These are phyloP conservation scores for Microthyrium microscopicum DNA, from an alignment of 2,329 filamentous ascomycete genomes.

Conservation along the genomic window DNA sequence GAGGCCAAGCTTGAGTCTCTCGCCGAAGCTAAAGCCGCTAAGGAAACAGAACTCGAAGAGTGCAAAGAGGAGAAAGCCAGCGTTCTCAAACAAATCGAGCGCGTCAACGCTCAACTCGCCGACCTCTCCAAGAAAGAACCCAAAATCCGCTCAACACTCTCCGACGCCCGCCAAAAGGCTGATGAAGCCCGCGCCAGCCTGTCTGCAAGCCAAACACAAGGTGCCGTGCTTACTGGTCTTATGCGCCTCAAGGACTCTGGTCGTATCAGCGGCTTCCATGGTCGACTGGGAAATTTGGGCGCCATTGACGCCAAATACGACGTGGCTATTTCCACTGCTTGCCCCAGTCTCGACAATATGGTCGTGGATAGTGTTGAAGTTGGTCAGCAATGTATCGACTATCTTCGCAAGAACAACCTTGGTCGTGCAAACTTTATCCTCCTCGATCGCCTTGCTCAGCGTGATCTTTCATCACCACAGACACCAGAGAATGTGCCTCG, in stretches of 20 bases:
- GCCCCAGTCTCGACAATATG: slow-evolving; percentile 80
- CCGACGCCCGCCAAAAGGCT: slow-evolving; percentile 79
- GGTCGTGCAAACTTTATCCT: slow-evolving; percentile 95
- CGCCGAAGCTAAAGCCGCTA: slow-evolving; percentile 52
- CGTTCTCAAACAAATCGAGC: slow-evolving; percentile 58
- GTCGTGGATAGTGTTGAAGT: slow-evolving; percentile 93
- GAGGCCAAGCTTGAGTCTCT: slow-evolving; percentile 62
- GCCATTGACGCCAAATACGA: slow-evolving; percentile 90
- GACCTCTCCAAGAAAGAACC: slow-evolving; percentile 64
- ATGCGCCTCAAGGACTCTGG: slow-evolving; percentile 94
- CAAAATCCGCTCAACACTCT: slow-evolving; percentile 67
- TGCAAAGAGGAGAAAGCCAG: slow-evolving; percentile 56
- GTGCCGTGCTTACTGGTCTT: slow-evolving; percentile 77
- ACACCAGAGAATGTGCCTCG: slow-evolving; percentile 87
- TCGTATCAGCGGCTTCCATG: slow-evolving; percentile 92
- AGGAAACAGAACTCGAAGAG: slow-evolving; percentile 57
- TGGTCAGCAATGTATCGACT: slow-evolving; percentile 95
- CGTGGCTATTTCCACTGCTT: slow-evolving; percentile 95
- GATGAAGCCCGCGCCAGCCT: slow-evolving; percentile 88
- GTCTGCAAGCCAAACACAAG: slow-evolving; percentile 77
- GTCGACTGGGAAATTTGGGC: slow-evolving; percentile 82
- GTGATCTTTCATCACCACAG: slow-evolving; percentile 62
- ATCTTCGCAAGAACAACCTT: slow-evolving; percentile 91
- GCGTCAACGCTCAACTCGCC: slow-evolving; percentile 54
- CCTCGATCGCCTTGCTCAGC: slow-evolving; percentile 65